These are phyloP conservation scores for Nyctanthes arbortristis DNA, from an alignment of 257 asterid species.

Conservation along the genomic window DNA sequence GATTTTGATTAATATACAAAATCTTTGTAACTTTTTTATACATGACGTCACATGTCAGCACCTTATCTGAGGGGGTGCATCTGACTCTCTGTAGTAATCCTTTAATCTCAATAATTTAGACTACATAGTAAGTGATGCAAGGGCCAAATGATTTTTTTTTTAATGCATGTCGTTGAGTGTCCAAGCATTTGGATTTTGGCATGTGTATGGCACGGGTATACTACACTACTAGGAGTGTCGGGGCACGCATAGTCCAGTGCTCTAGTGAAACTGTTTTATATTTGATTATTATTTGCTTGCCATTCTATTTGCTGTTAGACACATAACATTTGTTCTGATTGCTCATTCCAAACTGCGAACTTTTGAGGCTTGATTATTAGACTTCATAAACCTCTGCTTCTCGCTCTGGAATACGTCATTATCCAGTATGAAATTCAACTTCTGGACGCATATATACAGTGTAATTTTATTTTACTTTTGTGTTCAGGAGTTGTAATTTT, in stretches of 20 bases:
- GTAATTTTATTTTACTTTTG: background rate
- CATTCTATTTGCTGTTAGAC: background rate
- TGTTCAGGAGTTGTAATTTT: slow-evolving; percentile 5
- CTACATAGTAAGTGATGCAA: too few species aligned
- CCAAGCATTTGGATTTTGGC: too few species aligned
- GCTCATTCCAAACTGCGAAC: background rate
- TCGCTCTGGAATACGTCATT: background rate
- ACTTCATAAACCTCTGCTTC: background rate
- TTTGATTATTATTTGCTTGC: background rate
- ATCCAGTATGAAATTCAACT: background rate
- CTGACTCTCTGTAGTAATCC: too few species aligned
- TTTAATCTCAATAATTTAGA: too few species aligned
- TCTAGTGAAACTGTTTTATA: background rate
- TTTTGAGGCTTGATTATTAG: background rate
- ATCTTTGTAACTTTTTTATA: too few species aligned
- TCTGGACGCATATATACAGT: background rate
- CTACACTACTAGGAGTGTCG: too few species aligned
- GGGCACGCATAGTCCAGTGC: background rate
- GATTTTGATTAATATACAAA: too few species aligned
- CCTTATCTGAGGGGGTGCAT: too few species aligned
- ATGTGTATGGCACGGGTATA: too few species aligned
- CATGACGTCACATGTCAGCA: too few species aligned
- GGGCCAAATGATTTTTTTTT: too few species aligned
- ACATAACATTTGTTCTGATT: background rate
- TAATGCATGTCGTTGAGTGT: too few species aligned